These are phyloP conservation scores for Mortierella sp. DNA, from an alignment of 371 early-diverging fungal species.

Conservation along the genomic window DNA sequence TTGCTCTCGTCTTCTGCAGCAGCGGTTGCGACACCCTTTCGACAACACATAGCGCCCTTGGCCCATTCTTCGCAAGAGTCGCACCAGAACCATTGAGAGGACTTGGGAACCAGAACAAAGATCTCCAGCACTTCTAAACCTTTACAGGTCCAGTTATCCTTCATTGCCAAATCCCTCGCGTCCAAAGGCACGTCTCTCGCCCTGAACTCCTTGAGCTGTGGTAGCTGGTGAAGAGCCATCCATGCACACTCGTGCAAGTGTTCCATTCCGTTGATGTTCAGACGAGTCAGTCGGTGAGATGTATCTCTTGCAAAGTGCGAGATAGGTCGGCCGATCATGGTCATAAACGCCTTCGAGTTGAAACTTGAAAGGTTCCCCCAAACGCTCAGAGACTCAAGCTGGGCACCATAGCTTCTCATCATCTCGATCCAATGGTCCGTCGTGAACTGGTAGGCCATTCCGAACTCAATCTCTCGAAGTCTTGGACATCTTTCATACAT, in stretches of 20 bases:
- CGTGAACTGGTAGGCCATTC: conserved; percentile 3
- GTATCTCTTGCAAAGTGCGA: not conserved
- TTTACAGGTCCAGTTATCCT: conserved; percentile 29
- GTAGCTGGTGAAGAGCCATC: conserved; percentile 11
- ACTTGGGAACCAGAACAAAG: conserved; percentile 8
- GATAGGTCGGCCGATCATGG: conserved; percentile 13
- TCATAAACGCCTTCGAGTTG: not conserved
- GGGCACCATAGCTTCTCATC: conserved; percentile 4
- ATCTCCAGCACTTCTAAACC: conserved; percentile 20
- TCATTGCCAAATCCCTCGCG: conserved; percentile 9
- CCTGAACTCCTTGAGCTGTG: conserved; percentile 12
- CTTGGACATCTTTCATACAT: conserved; percentile 16
- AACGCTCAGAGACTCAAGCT: conserved; percentile 18
- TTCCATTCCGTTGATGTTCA: conserved; percentile 17
- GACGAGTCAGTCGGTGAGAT: conserved; percentile 3
- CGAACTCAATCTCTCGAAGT: conserved; percentile 16
- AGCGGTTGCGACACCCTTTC: no score
- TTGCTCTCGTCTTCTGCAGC: no score
- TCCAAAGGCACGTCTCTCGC: conserved; percentile 20
- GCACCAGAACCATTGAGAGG: conserved; percentile 2
- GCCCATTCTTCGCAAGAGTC: not conserved
- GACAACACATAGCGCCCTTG: no score
- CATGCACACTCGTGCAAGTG: not conserved
- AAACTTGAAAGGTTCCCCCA: conserved; percentile 7
- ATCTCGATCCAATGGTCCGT: conserved; percentile 10